Evolutionary conservation across 805 yeast genomes (phyloP), one percentile per base, ranked within the genome.

Genomic region (Clavispora carvajalis): DNA sequence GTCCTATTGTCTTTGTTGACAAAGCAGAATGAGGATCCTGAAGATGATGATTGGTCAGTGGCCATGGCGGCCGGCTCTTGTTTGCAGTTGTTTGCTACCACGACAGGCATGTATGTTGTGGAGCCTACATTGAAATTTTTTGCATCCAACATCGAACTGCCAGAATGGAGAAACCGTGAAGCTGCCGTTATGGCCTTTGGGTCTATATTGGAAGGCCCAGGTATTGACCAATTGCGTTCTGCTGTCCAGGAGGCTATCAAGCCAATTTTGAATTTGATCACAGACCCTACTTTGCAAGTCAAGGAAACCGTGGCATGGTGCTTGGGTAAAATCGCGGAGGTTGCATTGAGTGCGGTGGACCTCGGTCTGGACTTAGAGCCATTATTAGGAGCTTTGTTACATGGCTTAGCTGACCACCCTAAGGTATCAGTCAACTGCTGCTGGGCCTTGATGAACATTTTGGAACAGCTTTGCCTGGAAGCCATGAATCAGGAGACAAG

Each of bases 171-270:
- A 63, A 67, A 78, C 40, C 82, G 96, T 54, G 99, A 93, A 67
- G 98, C 98, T 19, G 95, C 98, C 2, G 96, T 93, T 5, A 93
- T 93, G 99, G 97, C 99, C 0, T 93, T 93, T 60, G 99, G 99
- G 24, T 89, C 97, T 10, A 87, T 93, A 44, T 73, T 93, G 53
- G 98, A 89, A 53, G 99, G 99, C 16, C 96, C 96, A 22, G 90
- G 85, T 47, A 76, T 79, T 39, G 78, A 74, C 2, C 82, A 83
- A 55, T 70, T 88, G 54, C 77, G 77, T 37, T 63, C 65, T 7
- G 73, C 89, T 39, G 82, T 91, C 46, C 78, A 75, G 24, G 91
- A 86, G 68, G 97, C 98, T 2, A 70, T 93, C 47, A 77, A 76
- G 24, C 88, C 96, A 16, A 83, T 93, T 41, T 69, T 90, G 41